Evolutionary conservation across 805 yeast species (phyloP), one percentile per base, ranked within the genome.

Genomic region (Cyberlindnera misumaiensis): DNA sequence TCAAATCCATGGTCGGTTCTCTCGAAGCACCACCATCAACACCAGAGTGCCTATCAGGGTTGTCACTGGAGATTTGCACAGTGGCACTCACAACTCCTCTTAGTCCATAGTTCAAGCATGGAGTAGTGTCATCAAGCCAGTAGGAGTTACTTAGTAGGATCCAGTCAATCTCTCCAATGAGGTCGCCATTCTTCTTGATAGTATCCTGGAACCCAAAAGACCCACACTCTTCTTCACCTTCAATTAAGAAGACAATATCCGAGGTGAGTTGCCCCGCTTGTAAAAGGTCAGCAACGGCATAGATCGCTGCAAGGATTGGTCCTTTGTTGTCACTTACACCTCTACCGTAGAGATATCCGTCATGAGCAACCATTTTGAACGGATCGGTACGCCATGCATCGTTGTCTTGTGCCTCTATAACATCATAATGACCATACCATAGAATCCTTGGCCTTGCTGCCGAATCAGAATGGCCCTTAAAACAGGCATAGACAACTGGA

Each of bases 341-440:
- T 55, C 98, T 72, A 2, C 90, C 97, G 51, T 84, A 83, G 42
- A 90, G 55, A 51, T 81, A 87, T 0, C 97, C 97, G 56, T 90
- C 82, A 42, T 73, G 70, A 3, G 95, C 83, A 0, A 83, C 73
- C 55, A 93, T 58, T 16, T 63, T 61, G 56, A 83, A 93, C 0
- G 97, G 97, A 45, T 82, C 80, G 0, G 93, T 74, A 8, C 66
- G 57, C 97, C 97, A 90, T 24, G 67, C 67, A 5, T 67, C 68
- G 16, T 66, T 62, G 36, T 70, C 70, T 26, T 75, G 73, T 0
- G 94, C 94, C 42, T 83, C 84, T 30, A 90, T 87, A 20, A 90
- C 96, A 61, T 90, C 98, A 56, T 93, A 90, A 65, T 90, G 98
- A 1, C 96, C 97, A 59, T 90, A 90, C 83, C 95, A 90, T 34